These are phyloP conservation scores for Fragilariopsis cylindrus DNA, from an alignment of 108 stramenopile species.

Conservation along the genomic window DNA sequence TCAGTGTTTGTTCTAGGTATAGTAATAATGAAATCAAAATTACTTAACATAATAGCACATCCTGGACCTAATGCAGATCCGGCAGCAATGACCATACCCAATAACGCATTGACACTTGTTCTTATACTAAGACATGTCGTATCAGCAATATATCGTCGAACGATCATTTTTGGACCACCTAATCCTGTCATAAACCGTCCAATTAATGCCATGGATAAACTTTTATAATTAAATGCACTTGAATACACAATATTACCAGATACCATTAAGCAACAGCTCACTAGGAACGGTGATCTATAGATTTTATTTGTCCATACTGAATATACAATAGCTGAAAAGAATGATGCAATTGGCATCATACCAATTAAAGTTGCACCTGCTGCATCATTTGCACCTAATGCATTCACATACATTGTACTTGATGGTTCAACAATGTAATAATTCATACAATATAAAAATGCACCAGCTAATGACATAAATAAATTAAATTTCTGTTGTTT, in stretches of 20 bases:
- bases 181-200: slow-evolving; percentile 84
- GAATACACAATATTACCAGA: slow-evolving; percentile 81
- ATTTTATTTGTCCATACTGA: slow-evolving; percentile 82
- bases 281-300: slow-evolving; percentile 76
- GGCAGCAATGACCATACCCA: slow-evolving; percentile 79
- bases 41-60: slow-evolving; percentile 66
- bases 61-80: slow-evolving; percentile 86
- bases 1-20: slow-evolving; percentile 41
- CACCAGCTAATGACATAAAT: slow-evolving; percentile 68
- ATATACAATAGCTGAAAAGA: slow-evolving; percentile 69
- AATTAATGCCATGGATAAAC: slow-evolving; percentile 63
- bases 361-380: slow-evolving; percentile 83
- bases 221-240: slow-evolving; percentile 55
- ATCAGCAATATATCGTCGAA: slow-evolving; percentile 90
- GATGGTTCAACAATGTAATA: slow-evolving; percentile 93
- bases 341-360: slow-evolving; percentile 85
- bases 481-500: slow-evolving; percentile 25
- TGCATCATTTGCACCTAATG: slow-evolving; percentile 67
- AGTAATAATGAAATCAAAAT: slow-evolving; percentile 43
- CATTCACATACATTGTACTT: slow-evolving; percentile 77
- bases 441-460: slow-evolving; percentile 90
- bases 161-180: slow-evolving; percentile 83
- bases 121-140: slow-evolving; percentile 64
- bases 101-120: slow-evolving; percentile 78
- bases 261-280: slow-evolving; percentile 63